phyloP scores from a whole-genome alignment of 495 filamentous ascomycete genomes.

The Jackrogersella multiformis region DNA sequence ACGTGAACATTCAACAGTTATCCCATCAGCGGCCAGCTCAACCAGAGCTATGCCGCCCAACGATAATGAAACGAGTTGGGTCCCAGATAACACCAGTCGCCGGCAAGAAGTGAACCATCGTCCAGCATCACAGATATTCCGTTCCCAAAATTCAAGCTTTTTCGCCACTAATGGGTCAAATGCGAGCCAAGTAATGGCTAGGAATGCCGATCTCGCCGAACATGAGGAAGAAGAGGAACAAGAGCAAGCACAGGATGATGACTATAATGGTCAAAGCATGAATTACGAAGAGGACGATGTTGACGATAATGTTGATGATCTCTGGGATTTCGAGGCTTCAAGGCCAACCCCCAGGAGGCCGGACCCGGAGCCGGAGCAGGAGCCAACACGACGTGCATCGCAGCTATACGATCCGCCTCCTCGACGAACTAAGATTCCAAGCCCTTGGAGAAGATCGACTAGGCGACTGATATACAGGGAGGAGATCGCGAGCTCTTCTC shows the following conservation, averaged over 20 bases:
- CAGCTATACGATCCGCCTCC: conserved; percentile 38
- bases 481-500: conserved; percentile 45
- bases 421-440: conserved; percentile 54
- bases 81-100: conserved; percentile 25
- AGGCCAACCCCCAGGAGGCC: conserved; percentile 47
- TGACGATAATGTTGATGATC: too few species aligned
- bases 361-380: too few species aligned
- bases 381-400: conserved; percentile 34
- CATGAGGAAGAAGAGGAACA: conserved; percentile 19
- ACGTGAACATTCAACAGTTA: neutral
- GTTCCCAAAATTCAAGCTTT: conserved; percentile 12
- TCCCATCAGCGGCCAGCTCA: conserved; percentile 39
- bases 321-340: conserved; percentile 58
- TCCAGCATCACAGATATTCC: conserved; percentile 10
- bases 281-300: conserved; percentile 48
- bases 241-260: conserved; percentile 18
- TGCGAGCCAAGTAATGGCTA: neutral
- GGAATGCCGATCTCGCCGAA: conserved; percentile 8
- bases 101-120: conserved; percentile 12
- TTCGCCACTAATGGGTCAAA: conserved; percentile 18
- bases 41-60: conserved; percentile 22
- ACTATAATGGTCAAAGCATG: neutral
- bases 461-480: conserved; percentile 46
- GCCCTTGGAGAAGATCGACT: conserved; percentile 54
- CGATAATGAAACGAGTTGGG: conserved; percentile 49